phyloP scores from a whole-genome alignment of 164 flowering plant genomes.

The Umbilicus rupestris region DNA sequence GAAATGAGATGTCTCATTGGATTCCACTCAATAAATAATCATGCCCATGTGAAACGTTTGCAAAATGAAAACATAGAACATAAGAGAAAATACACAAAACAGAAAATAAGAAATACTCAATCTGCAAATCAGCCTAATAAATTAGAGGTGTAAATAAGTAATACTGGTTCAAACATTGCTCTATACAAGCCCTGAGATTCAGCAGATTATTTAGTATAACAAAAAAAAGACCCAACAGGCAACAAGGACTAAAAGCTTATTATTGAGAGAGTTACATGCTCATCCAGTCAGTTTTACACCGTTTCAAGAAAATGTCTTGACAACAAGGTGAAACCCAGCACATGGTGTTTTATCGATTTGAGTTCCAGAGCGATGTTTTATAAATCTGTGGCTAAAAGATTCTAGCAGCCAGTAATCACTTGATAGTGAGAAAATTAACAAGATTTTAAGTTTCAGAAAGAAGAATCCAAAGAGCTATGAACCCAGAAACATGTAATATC shows the following conservation, averaged over 20 bases:
- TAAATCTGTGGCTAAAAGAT: neutral
- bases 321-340: neutral
- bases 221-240: no score
- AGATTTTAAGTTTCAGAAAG: neutral
- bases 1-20: neutral
- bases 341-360: neutral
- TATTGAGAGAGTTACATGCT: neutral
- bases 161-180: conserved; percentile 29
- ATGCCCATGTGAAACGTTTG: neutral
- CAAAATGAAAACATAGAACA: neutral
- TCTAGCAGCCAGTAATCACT: neutral
- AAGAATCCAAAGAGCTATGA: neutral
- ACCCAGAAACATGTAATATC: neutral
- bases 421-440: neutral
- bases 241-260: neutral
- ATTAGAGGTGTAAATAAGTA: neutral
- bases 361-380: neutral
- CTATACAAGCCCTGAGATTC: conserved; percentile 53
- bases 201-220: neutral
- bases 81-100: neutral
- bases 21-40: neutral
- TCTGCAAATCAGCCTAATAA: neutral
- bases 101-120: neutral
- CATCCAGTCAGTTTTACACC: neutral
- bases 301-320: neutral